A percentile compares a stretch with the other conserved stretches of the same genome.
Conservation (phyloP, 2,329 filamentous ascomycete genomes). For the Arthrinium puccinioides region DNA sequence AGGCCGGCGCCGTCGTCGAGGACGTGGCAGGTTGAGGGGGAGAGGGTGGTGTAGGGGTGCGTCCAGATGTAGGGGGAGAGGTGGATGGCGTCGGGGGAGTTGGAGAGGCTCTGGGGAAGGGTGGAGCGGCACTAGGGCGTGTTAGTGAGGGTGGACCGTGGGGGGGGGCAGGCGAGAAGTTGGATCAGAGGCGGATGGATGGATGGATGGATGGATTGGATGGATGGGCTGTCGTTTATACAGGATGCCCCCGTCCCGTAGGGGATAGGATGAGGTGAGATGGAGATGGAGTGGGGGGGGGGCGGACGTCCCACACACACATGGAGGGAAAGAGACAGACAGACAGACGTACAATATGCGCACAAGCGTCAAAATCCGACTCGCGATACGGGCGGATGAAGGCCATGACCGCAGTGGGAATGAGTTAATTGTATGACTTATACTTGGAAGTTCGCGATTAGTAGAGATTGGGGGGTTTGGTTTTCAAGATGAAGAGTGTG, state of each 20-base stretch:
- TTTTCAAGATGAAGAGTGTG: no score
- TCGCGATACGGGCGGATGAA: constrained; percentile 34
- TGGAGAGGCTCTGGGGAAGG: constrained; percentile 33
- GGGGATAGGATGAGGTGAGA: background rate
- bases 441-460: no score
- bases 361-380: constrained; percentile 31
- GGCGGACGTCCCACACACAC: no score
- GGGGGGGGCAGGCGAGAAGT: background rate
- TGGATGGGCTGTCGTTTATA: no score
- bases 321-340: background rate
- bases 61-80: constrained; percentile 44
- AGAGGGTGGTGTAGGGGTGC: constrained; percentile 40
- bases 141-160: constrained; percentile 1
- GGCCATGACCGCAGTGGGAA: no score
- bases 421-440: no score
- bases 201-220: no score
- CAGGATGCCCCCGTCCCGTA: no score
- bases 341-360: constrained; percentile 29
- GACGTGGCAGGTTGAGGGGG: constrained; percentile 36
- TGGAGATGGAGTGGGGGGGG: background rate
- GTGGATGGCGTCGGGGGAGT: constrained; percentile 23
- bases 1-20: constrained; percentile 38
- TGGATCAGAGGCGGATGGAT: no score
- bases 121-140: constrained; percentile 37
- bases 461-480: no score